Evolutionary conservation across 345 rosid genomes (phyloP).

Genomic region (Pelargonium nanum): DNA sequence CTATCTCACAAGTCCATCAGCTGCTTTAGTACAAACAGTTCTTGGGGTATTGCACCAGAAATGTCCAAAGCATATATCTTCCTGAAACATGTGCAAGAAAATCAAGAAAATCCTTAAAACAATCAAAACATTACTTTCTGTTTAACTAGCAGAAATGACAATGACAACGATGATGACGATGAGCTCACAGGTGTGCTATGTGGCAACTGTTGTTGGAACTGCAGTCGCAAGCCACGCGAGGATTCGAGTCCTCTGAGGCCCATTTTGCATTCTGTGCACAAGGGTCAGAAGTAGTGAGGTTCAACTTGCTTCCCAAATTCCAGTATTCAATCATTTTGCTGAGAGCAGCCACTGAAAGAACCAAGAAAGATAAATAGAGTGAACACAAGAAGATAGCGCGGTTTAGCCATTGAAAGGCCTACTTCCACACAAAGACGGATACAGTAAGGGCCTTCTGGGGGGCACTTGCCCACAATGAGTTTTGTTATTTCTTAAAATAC

Average conservation of each 20-base stretch:
- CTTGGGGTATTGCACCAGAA: constrained; percentile 36
- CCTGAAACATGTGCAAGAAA: constrained; percentile 20
- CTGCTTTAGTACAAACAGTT: constrained; percentile 37
- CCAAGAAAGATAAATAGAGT: not conserved
- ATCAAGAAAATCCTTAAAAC: not conserved
- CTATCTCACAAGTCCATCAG: constrained; percentile 35
- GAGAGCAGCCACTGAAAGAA: constrained; percentile 33
- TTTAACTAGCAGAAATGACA: not conserved
- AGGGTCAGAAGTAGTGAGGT: constrained; percentile 26
- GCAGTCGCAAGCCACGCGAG: constrained; percentile 41
- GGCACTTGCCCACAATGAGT: too few relatives aligned
- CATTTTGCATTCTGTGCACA: constrained; percentile 31
- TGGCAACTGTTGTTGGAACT: constrained; percentile 26
- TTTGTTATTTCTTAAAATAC: too few relatives aligned
- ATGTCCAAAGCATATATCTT: constrained; percentile 55
- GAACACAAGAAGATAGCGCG: not conserved
- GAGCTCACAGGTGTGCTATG: constrained; percentile 37
- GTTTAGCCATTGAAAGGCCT: too few relatives aligned
- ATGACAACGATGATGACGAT: not conserved
- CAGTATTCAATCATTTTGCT: constrained; percentile 33
- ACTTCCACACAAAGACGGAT: too few relatives aligned
- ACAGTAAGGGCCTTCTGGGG: too few relatives aligned
- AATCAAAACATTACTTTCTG: not conserved
- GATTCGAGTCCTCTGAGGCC: constrained; percentile 28
- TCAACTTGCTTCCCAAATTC: constrained; percentile 33